Base-by-base conservation (phyloP, 805 yeast genomes). In the Middelhovenomyces tepae region DNA sequence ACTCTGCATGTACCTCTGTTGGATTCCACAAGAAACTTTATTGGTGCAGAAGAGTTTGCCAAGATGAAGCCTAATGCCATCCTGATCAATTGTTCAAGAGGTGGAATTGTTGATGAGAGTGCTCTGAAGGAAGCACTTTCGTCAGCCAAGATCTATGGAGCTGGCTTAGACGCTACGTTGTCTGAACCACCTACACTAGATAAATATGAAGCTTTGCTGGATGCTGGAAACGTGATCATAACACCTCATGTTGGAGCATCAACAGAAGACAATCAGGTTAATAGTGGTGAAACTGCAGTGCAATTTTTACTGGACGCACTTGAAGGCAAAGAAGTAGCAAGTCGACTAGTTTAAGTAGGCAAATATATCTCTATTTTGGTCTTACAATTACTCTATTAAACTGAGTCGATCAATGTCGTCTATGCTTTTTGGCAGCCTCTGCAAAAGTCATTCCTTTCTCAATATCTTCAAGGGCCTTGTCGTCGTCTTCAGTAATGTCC, bases 41-140 rank as follows among this genome's bases (percentile, higher is more conserved):
- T 32, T 14, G 25, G 27, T 20, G 21, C 19, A 10, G 31, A 17
- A n/a, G 16, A 24, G 4, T 32, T 32, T 19, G n/a, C 23, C 7
- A 17, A 18, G 13, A 32, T 32, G 35, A 32, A 32, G 35, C 11
- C 17, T 16, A 32, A 32, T 27, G 35, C 35, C 8, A 32, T 32
- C n/a, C n/a, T n/a, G n/a, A 34, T 38, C 32, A 38, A 38, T 34
- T 29, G 36, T n/a, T 38, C 42, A 4, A 28, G 42, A 14, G 42
- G 42, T 7, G 42, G 36, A 5, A 21, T 38, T 16, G 32, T 38
- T 11, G 42, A 38, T 22, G 32, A 34, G 18, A 16, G 13, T 10
- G 42, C 42, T 6, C 23, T 35, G 22, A 27, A 32, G 20, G n/a
- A 23, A 9, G 39, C 39, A 8, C 29, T 38, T 18, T 31, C 31